phyloP scores from a whole-genome alignment of 2,329 filamentous ascomycete genomes.

The Apiospora marii region DNA sequence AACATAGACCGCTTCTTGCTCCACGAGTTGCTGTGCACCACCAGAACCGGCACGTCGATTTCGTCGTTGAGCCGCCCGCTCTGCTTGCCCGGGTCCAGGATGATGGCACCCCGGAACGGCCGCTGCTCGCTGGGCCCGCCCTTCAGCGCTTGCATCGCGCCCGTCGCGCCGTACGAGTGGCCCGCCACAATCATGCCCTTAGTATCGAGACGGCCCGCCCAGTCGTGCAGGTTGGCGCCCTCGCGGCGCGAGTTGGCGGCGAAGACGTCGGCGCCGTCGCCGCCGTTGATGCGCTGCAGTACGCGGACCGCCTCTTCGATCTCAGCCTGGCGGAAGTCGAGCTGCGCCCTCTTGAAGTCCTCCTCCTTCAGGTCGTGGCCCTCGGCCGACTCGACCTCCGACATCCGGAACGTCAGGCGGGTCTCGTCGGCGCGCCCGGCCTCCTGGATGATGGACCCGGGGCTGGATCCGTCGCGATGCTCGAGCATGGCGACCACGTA shows the following conservation, averaged over 20 bases:
- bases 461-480: slow-evolving; percentile 60
- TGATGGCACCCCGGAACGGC: slow-evolving; percentile 64
- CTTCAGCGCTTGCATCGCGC: slow-evolving; percentile 67
- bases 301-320: slow-evolving; percentile 54
- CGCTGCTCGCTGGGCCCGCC: slow-evolving; percentile 50
- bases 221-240: slow-evolving; percentile 55
- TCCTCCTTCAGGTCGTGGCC: slow-evolving; percentile 37
- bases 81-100: slow-evolving; percentile 71
- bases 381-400: slow-evolving; percentile 46
- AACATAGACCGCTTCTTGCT: slow-evolving; percentile 64
- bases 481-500: slow-evolving; percentile 58
- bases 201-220: slow-evolving; percentile 62
- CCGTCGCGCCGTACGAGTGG: slow-evolving; percentile 72
- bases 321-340: slow-evolving; percentile 59
- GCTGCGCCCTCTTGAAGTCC: slow-evolving; percentile 54
- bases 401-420: slow-evolving; percentile 46
- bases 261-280: slow-evolving; percentile 45
- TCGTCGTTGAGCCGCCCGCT: slow-evolving; percentile 68
- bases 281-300: slow-evolving; percentile 50
- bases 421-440: slow-evolving; percentile 40
- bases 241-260: slow-evolving; percentile 55
- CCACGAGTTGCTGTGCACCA: slow-evolving; percentile 73
- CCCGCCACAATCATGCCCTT: slow-evolving; percentile 64
- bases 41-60: slow-evolving; percentile 63
- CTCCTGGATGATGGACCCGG: slow-evolving; percentile 51